Conservation (phyloP, 768 basidiomycete species). For the Amanita rimosa region DNA sequence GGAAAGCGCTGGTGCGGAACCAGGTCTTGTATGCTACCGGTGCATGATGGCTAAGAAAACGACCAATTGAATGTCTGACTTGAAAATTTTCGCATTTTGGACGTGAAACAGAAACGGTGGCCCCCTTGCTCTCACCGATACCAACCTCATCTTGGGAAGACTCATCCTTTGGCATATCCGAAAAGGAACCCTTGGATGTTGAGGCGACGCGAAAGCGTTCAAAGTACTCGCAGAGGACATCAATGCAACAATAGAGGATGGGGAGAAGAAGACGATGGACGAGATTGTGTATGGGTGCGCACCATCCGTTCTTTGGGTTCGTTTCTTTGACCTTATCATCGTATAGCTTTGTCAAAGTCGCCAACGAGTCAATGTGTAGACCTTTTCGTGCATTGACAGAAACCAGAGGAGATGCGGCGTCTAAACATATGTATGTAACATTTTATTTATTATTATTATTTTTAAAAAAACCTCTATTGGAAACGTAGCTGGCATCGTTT, state of each 20-base stretch:
- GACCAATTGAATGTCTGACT: too few species aligned
- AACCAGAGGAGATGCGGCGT: conserved; percentile 75
- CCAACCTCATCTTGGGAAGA: conserved; percentile 82
- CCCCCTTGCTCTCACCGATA: conserved; percentile 86
- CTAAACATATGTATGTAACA: conserved; percentile 49
- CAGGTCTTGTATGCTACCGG: conserved; percentile 89
- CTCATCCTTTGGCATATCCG: conserved; percentile 84
- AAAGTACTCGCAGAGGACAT: conserved; percentile 59
- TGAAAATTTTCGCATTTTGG: too few species aligned
- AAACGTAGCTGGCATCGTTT: conserved; percentile 60
- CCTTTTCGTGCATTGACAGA: conserved; percentile 90
- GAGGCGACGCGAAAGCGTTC: conserved; percentile 62
- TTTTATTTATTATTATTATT: too few species aligned
- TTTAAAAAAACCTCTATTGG: too few species aligned
- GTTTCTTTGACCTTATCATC: too few species aligned
- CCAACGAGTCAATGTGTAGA: conserved; percentile 93
- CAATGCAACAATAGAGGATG: conserved; percentile 34
- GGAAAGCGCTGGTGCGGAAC: conserved; percentile 87
- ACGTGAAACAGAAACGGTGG: conserved; percentile 63
- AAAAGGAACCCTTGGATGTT: conserved; percentile 73
- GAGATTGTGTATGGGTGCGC: conserved; percentile 83
- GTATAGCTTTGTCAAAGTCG: conserved; percentile 89
- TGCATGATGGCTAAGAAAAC: conserved; percentile 16
- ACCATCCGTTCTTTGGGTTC: background rate
- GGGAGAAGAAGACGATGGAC: conserved; percentile 53